These are phyloP conservation scores for Paratrimastix pyriformis DNA, from an alignment of 78 protist genomes.

Conservation along the genomic window DNA sequence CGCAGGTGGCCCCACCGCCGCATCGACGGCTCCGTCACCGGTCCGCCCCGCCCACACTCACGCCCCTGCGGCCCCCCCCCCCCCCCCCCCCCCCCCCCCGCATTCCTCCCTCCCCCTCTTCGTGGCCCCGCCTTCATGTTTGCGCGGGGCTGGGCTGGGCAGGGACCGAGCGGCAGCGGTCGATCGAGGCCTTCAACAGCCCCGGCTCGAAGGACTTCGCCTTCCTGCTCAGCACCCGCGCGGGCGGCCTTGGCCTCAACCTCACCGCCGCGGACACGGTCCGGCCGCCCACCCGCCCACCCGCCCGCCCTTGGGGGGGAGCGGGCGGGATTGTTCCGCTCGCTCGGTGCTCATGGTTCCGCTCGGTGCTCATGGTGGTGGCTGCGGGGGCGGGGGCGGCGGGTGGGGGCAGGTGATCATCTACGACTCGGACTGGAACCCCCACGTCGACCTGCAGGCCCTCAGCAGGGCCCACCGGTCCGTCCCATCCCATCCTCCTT, in stretches of 20 bases:
- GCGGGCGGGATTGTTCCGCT: too few species aligned
- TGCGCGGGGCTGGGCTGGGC: too few species aligned
- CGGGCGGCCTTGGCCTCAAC: slow-evolving; percentile 41
- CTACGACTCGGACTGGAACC: slow-evolving; percentile 50
- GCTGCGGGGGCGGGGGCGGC: too few species aligned
- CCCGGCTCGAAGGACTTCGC: slow-evolving; percentile 1
- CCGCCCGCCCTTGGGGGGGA: too few species aligned
- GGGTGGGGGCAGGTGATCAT: too few species aligned
- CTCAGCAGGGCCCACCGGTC: slow-evolving; percentile 37
- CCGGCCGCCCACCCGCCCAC: not conserved
- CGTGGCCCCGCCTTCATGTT: too few species aligned
- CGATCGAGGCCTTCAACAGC: slow-evolving; percentile 32
- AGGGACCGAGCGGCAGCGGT: not conserved
- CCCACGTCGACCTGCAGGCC: slow-evolving; percentile 53
- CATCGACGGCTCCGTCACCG: slow-evolving; percentile 8
- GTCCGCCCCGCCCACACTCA: slow-evolving; percentile 2
- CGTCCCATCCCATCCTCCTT: too few species aligned
- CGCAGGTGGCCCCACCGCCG: not conserved
- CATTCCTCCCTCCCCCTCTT: too few species aligned
- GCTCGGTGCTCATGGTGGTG: too few species aligned
- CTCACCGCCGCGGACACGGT: slow-evolving; percentile 43
- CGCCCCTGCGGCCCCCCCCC: not conserved
- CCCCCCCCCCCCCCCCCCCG: too few species aligned
- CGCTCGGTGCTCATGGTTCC: too few species aligned
- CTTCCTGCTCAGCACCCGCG: slow-evolving; percentile 33